A percentile compares a stretch with the other conserved stretches of the same genome.
Evolutionary conservation across 805 yeast species (phyloP).

Genomic region (Candida endomychidarum): DNA sequence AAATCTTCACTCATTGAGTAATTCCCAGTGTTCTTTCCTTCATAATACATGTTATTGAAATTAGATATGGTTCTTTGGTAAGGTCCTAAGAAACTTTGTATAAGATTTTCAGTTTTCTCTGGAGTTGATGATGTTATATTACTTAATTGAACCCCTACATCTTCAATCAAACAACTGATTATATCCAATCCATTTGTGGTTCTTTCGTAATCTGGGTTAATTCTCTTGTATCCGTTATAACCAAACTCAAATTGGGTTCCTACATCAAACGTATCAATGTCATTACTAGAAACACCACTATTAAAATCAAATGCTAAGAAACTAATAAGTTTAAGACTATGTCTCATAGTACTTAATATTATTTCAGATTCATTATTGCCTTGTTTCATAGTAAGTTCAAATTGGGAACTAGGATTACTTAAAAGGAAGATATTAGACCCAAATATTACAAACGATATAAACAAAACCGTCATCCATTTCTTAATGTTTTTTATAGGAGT

Average conservation of each 20-base stretch:
- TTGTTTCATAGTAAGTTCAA: slow-evolving; percentile 10
- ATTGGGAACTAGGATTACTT: slow-evolving; percentile 12
- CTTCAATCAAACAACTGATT: slow-evolving; percentile 46
- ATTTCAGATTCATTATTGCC: slow-evolving; percentile 14
- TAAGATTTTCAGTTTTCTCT: slow-evolving; percentile 38
- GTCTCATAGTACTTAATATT: slow-evolving; percentile 11
- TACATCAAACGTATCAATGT: slow-evolving; percentile 46
- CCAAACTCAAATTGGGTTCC: slow-evolving; percentile 44
- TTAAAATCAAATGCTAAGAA: slow-evolving; percentile 17
- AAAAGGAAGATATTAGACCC: slow-evolving; percentile 1
- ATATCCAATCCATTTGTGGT: slow-evolving; percentile 44
- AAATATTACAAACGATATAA: slow-evolving; percentile 4
- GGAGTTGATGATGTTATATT: slow-evolving; percentile 29
- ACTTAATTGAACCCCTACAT: slow-evolving; percentile 49
- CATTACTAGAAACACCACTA: slow-evolving; percentile 18
- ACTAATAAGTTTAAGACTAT: slow-evolving; percentile 13
- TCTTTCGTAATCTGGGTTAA: slow-evolving; percentile 18
- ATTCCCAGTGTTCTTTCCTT: slow-evolving; percentile 14
- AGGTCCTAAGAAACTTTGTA: slow-evolving; percentile 41
- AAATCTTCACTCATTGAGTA: slow-evolving; percentile 14
- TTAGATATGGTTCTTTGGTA: slow-evolving; percentile 28
- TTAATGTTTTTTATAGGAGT: background rate
- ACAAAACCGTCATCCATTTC: slow-evolving; percentile 1
- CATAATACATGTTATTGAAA: slow-evolving; percentile 15
- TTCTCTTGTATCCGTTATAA: slow-evolving; percentile 50